Conservation (phyloP, 176 grass and related monocot genomes). For the Aegilops longissima region DNA sequence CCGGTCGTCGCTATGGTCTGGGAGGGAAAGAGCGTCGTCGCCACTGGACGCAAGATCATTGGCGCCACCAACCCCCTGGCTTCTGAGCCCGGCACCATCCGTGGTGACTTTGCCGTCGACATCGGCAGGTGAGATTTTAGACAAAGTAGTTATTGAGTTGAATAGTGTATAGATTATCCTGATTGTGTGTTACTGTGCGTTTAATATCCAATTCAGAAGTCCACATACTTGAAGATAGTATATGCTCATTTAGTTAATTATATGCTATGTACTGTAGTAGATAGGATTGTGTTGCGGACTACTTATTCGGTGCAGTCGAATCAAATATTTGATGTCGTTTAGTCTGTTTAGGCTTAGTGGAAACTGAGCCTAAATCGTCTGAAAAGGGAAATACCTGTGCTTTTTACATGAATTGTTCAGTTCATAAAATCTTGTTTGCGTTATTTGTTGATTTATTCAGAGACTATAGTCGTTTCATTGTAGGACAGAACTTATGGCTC, state of each 20-base stretch:
- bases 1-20: constrained; percentile 98
- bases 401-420: neutral
- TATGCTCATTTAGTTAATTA: neutral
- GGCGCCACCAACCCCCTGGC: constrained; percentile 86
- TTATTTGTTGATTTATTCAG: neutral
- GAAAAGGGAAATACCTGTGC: neutral
- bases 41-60: constrained; percentile 85
- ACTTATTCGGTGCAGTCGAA: neutral
- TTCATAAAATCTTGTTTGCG: neutral
- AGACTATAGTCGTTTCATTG: neutral
- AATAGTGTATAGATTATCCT: neutral
- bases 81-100: constrained; percentile 80
- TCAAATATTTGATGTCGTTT: neutral
- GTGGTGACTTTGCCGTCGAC: constrained; percentile 82
- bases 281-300: neutral
- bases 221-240: neutral
- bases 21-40: constrained; percentile 89
- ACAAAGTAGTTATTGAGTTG: neutral
- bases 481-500: neutral
- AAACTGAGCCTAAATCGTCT: neutral
- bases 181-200: neutral
- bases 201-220: neutral
- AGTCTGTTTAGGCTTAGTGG: neutral
- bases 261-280: neutral
- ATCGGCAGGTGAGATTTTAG: constrained; percentile 73